These are phyloP conservation scores for Chaetothyriales sp. DNA, from an alignment of 2,329 filamentous ascomycete genomes.

Conservation along the genomic window DNA sequence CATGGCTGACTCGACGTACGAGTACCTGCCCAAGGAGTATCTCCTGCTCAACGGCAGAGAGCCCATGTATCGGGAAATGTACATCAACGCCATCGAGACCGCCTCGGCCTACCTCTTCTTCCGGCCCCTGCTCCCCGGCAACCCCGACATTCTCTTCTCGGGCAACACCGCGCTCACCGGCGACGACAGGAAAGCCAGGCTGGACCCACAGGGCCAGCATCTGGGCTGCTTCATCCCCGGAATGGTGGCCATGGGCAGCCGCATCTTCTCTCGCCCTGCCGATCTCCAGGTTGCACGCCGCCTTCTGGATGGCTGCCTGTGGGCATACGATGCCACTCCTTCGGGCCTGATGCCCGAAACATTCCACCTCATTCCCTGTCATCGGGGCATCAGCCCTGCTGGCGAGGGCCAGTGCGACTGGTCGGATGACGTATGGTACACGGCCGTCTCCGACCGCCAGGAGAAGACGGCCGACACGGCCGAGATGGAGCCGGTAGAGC, in stretches of 20 bases:
- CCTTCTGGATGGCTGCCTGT: conserved; percentile 51
- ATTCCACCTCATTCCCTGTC: conserved; percentile 28
- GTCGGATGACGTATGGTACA: not conserved
- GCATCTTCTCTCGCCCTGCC: conserved; percentile 41
- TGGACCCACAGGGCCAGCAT: conserved; percentile 38
- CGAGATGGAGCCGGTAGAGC: conserved; percentile 11
- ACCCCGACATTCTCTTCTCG: conserved; percentile 34
- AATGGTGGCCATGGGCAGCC: conserved; percentile 54
- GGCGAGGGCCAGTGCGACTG: not conserved
- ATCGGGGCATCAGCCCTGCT: not conserved
- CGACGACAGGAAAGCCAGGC: conserved; percentile 15
- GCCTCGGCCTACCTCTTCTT: conserved; percentile 35
- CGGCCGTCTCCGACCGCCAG: conserved; percentile 7
- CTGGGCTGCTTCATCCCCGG: conserved; percentile 59
- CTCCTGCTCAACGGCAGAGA: conserved; percentile 28
- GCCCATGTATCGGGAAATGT: conserved; percentile 39
- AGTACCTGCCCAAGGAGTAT: conserved; percentile 26
- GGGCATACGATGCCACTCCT: conserved; percentile 44
- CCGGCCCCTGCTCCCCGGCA: conserved; percentile 35
- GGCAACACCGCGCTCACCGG: conserved; percentile 31
- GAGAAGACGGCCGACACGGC: conserved; percentile 1
- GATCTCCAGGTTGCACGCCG: conserved; percentile 45
- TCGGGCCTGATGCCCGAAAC: conserved; percentile 51
- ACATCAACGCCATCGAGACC: conserved; percentile 37
- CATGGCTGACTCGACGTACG: conserved; percentile 13